Conservation (phyloP, 805 yeast genomes). For the Ogataea kodamae region DNA sequence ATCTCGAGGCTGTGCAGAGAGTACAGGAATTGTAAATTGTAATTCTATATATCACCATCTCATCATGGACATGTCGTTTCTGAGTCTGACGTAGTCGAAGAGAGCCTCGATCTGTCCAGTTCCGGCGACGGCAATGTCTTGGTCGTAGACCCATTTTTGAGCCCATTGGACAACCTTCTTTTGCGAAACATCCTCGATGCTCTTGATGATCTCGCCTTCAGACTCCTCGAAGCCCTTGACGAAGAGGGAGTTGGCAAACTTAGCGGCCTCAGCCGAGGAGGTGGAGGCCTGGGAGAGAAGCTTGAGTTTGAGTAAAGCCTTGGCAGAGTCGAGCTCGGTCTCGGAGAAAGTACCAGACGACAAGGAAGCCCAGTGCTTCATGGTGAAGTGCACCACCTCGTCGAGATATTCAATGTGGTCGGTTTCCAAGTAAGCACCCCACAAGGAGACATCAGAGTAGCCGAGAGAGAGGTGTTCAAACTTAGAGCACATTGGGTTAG, state of each 20-base stretch:
- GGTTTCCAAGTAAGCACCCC: constrained; percentile 75
- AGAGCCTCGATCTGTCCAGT: constrained; percentile 83
- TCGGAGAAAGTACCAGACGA: constrained; percentile 65
- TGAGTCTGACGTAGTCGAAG: constrained; percentile 79
- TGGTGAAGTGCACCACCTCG: constrained; percentile 75
- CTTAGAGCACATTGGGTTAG: constrained; percentile 69
- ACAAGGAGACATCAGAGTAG: constrained; percentile 75
- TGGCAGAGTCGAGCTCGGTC: constrained; percentile 75
- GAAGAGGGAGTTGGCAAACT: constrained; percentile 58
- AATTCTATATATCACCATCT: constrained; percentile 52
- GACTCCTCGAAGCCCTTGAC: constrained; percentile 61
- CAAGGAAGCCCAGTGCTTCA: constrained; percentile 87
- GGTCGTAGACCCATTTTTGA: constrained; percentile 72
- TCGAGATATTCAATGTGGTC: constrained; percentile 59
- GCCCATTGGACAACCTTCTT: constrained; percentile 72
- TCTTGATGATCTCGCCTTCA: constrained; percentile 52
- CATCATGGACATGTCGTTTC: constrained; percentile 88
- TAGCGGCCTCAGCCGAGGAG: constrained; percentile 40
- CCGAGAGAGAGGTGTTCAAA: constrained; percentile 69
- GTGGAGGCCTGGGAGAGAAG: constrained; percentile 51
- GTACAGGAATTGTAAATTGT: too few relatives aligned
- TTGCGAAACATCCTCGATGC: constrained; percentile 61
- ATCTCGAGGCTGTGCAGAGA: too few relatives aligned
- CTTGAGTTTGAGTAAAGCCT: constrained; percentile 64
- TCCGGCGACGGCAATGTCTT: constrained; percentile 78